These are phyloP conservation scores for Phytophthora constricta DNA, from an alignment of 352 stramenopile species.

Conservation along the genomic window DNA sequence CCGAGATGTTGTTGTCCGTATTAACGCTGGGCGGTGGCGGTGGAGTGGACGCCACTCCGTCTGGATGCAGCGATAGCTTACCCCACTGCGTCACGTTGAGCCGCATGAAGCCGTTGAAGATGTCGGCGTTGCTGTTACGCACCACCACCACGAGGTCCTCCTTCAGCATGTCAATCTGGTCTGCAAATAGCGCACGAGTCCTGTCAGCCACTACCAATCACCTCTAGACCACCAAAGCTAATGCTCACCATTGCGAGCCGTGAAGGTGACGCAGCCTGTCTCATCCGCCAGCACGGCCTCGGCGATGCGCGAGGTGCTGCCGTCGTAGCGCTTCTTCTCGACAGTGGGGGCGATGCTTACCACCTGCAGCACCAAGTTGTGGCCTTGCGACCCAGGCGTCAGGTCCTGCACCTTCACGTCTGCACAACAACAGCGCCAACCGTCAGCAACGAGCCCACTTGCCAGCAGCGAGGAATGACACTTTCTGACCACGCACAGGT, in stretches of 20 bases:
- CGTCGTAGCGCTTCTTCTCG: constrained; percentile 81
- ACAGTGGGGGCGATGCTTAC: constrained; percentile 60
- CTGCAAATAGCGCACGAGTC: constrained; percentile 35
- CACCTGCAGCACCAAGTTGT: constrained; percentile 84
- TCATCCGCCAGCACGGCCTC: constrained; percentile 83
- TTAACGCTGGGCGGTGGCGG: constrained; percentile 52
- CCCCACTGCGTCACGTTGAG: constrained; percentile 89
- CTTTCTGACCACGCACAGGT: constrained; percentile 38
- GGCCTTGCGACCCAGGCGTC: constrained; percentile 71
- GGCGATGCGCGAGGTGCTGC: constrained; percentile 66
- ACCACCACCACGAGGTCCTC: constrained; percentile 67
- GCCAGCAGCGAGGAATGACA: background rate
- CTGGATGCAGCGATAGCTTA: constrained; percentile 75
- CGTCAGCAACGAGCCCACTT: background rate
- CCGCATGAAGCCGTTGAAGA: constrained; percentile 88
- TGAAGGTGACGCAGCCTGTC: constrained; percentile 85
- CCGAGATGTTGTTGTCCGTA: constrained; percentile 77
- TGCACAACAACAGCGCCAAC: constrained; percentile 25
- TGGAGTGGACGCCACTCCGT: constrained; percentile 78
- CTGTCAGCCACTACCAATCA: background rate
- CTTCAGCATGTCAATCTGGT: constrained; percentile 78
- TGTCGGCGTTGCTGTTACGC: constrained; percentile 84
- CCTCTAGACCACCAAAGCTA: background rate
- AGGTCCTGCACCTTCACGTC: constrained; percentile 85
- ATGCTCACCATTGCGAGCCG: constrained; percentile 70